A percentile compares a stretch with the other conserved stretches of the same genome.
Evolutionary conservation across 345 rosid species (phyloP).

Genomic region (Clarkia xantiana): DNA sequence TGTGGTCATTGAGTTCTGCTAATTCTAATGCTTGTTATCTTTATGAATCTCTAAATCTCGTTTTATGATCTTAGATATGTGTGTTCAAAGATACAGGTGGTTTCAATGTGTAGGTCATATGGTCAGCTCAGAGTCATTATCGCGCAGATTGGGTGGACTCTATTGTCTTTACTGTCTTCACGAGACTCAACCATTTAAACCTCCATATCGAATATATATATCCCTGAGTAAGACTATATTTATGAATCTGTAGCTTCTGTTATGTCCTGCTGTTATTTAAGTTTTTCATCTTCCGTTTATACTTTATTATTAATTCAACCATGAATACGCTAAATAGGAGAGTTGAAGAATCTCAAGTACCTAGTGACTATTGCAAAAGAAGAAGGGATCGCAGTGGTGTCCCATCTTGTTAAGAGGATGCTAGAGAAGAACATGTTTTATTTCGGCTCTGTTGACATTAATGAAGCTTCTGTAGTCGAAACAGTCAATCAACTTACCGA

Average conservation of each 20-base stretch:
- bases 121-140: constrained; percentile 33
- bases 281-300: background rate
- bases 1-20: too few species aligned
- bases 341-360: constrained; percentile 50
- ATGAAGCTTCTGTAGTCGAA: constrained; percentile 27
- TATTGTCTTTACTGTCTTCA: constrained; percentile 86
- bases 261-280: background rate
- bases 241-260: too few species aligned
- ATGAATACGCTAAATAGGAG: constrained; percentile 28
- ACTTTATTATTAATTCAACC: constrained; percentile 2
- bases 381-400: constrained; percentile 30
- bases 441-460: constrained; percentile 53
- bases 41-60: too few species aligned
- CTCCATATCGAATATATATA: constrained; percentile 55
- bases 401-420: constrained; percentile 48
- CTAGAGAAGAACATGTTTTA: constrained; percentile 49
- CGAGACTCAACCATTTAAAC: constrained; percentile 76
- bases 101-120: constrained; percentile 45
- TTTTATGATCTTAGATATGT: background rate
- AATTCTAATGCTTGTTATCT: too few species aligned
- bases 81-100: too few species aligned
- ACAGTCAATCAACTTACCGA: constrained; percentile 33
- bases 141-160: constrained; percentile 61
- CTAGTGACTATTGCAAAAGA: constrained; percentile 47
- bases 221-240: constrained; percentile 42